A percentile compares a stretch with the other conserved stretches of the same genome.
phyloP scores from a whole-genome alignment of 2,329 filamentous ascomycete genomes.

The Blumeria hordei region DNA sequence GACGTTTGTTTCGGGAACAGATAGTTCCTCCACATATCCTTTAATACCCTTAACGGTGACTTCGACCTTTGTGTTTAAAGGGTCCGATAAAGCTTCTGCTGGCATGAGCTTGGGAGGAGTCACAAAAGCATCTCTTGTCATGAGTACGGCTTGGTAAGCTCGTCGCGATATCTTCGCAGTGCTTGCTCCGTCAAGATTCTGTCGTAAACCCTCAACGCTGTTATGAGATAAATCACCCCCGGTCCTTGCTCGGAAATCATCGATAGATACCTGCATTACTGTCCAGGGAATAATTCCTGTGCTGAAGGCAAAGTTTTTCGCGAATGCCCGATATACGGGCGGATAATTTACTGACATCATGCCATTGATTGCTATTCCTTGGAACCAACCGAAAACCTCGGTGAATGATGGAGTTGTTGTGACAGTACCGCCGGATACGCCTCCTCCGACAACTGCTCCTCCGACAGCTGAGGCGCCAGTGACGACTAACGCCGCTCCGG shows the following conservation, averaged over 20 bases:
- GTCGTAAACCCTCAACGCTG: constrained; percentile 50
- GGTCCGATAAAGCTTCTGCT: constrained; percentile 5
- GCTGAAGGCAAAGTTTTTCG: constrained; percentile 85
- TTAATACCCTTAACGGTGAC: constrained; percentile 49
- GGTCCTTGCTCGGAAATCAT: constrained; percentile 54
- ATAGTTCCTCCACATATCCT: constrained; percentile 60
- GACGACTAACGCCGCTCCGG: constrained; percentile 57
- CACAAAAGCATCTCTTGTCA: constrained; percentile 27
- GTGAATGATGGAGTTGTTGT: constrained; percentile 61
- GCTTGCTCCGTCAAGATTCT: constrained; percentile 43
- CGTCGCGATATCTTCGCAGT: background rate
- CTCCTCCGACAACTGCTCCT: constrained; percentile 14
- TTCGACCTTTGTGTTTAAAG: constrained; percentile 16
- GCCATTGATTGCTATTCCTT: constrained; percentile 81
- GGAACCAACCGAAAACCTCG: constrained; percentile 74
- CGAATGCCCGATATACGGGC: constrained; percentile 65
- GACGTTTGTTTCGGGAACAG: constrained; percentile 68
- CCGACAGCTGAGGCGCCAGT: constrained; percentile 47
- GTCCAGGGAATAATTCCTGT: constrained; percentile 65
- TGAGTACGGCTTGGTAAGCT: constrained; percentile 20
- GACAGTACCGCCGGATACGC: constrained; percentile 28
- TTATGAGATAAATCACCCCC: constrained; percentile 71
- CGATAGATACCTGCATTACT: constrained; percentile 58
- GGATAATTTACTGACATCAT: constrained; percentile 88
- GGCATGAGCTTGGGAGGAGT: constrained; percentile 21